Conservation (phyloP, 352 stramenopile genomes). For the Pythium coloratum region DNA sequence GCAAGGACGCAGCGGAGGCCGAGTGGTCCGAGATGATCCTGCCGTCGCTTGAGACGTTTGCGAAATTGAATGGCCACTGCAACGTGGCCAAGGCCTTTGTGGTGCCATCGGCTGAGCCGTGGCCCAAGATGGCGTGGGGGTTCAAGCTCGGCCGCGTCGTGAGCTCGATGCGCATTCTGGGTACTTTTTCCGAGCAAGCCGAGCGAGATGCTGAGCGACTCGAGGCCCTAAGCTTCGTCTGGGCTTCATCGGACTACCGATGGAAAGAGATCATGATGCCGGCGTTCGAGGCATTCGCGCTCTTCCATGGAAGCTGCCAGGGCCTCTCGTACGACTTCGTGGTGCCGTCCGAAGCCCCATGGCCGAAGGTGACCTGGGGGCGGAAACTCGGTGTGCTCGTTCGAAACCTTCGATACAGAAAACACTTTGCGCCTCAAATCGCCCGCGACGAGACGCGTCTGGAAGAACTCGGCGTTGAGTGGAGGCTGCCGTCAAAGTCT, state of each 20-base stretch:
- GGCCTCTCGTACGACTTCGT: conserved; percentile 29
- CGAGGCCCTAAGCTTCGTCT: conserved; percentile 28
- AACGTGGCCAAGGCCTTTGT: conserved; percentile 10
- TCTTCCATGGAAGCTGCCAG: conserved; percentile 2
- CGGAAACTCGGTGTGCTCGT: conserved; percentile 36
- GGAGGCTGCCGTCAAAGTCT: background rate
- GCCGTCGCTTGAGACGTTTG: conserved; percentile 17
- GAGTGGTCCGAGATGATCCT: conserved; percentile 23
- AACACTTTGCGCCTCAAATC: conserved; percentile 40
- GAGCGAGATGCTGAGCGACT: conserved; percentile 20
- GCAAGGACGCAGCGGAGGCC: conserved; percentile 8
- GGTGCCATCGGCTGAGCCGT: conserved; percentile 13
- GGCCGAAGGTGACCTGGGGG: conserved; percentile 35
- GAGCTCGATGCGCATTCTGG: background rate
- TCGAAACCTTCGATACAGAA: conserved; percentile 16
- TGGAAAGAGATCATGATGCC: conserved; percentile 24
- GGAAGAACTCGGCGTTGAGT: conserved; percentile 35
- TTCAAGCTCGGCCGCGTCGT: conserved; percentile 11
- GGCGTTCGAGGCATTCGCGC: conserved; percentile 13
- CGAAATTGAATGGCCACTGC: conserved; percentile 8
- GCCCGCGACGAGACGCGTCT: conserved; percentile 43
- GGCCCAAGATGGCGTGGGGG: conserved; percentile 21
- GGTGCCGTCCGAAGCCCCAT: conserved; percentile 38
- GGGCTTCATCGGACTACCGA: conserved; percentile 15
- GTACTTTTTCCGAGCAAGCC: conserved; percentile 17